Conservation (phyloP, 129 eudicot species). For the Pulicaria dysenterica region DNA sequence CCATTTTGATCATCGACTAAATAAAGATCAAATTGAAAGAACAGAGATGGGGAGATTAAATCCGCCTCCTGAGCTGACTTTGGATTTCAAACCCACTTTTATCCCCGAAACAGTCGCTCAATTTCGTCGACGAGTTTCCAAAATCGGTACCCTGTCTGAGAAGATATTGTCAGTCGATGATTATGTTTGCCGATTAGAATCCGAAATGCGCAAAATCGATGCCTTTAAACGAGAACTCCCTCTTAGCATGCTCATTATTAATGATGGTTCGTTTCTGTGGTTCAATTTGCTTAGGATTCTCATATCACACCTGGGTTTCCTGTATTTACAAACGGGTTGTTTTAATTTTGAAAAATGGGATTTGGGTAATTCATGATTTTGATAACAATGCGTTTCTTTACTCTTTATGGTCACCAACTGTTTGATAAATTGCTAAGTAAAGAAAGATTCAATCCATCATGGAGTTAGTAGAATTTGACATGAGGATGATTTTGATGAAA, state of each 20-base stretch:
- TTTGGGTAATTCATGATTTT: constrained; percentile 22
- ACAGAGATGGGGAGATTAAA: constrained; percentile 45
- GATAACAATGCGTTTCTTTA: constrained; percentile 8
- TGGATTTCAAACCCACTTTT: constrained; percentile 49
- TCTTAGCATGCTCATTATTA: constrained; percentile 65
- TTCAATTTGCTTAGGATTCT: neutral
- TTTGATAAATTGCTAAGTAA: too few species aligned
- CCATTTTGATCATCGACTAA: constrained; percentile 25
- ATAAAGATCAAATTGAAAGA: constrained; percentile 13
- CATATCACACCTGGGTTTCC: neutral
- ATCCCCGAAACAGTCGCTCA: constrained; percentile 55
- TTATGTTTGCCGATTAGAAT: constrained; percentile 52
- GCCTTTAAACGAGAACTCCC: constrained; percentile 88
- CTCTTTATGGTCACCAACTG: constrained; percentile 10
- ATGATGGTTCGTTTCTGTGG: constrained; percentile 53
- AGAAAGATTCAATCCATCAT: too few species aligned
- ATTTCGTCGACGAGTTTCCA: constrained; percentile 43
- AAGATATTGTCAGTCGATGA: constrained; percentile 49
- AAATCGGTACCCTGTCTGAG: constrained; percentile 48
- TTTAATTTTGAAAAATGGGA: neutral
- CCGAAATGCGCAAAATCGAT: constrained; percentile 88
- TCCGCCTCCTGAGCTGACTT: constrained; percentile 44
- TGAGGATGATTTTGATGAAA: neutral
- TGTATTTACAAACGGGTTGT: constrained; percentile 8
- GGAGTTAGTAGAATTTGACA: too few species aligned